Evolutionary conservation across 176 grass and related monocot genomes (phyloP).

Genomic region (Eleusine coracana): DNA sequence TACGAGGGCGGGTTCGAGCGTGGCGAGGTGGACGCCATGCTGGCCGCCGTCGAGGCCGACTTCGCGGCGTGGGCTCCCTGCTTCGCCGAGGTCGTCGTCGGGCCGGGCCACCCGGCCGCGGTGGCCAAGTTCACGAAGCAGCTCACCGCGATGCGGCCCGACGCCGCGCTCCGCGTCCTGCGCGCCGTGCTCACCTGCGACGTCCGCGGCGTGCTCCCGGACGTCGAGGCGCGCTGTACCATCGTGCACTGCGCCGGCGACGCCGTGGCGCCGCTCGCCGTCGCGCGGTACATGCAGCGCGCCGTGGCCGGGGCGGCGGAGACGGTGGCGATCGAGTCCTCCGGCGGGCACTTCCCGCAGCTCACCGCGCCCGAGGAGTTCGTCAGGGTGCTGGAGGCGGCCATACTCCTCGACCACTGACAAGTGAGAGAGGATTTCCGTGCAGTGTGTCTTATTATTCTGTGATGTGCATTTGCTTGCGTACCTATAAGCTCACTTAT

Average conservation of each 20-base stretch:
- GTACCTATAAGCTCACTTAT: neutral
- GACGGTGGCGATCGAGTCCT: conserved; percentile 50
- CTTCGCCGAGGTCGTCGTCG: conserved; percentile 54
- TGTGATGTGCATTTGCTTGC: neutral
- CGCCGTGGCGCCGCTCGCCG: conserved; percentile 55
- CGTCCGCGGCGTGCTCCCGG: conserved; percentile 43
- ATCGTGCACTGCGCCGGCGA: conserved; percentile 62
- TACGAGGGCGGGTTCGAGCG: conserved; percentile 77
- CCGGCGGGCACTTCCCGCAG: conserved; percentile 77
- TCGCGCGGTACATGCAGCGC: conserved; percentile 64
- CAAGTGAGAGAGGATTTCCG: neutral
- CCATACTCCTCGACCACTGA: conserved; percentile 43
- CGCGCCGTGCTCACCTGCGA: conserved; percentile 68
- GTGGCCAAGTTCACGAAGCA: conserved; percentile 46
- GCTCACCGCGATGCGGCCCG: conserved; percentile 62
- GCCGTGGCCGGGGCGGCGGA: conserved; percentile 39
- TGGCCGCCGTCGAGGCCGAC: conserved; percentile 48
- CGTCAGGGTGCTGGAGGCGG: conserved; percentile 55
- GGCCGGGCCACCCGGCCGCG: conserved; percentile 35
- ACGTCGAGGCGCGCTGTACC: conserved; percentile 61
- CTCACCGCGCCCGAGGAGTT: conserved; percentile 60
- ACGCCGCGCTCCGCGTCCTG: conserved; percentile 50
- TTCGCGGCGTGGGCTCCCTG: conserved; percentile 55
- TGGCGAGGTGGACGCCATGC: conserved; percentile 52
- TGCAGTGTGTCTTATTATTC: neutral